Evolutionary conservation across 768 basidiomycete genomes (phyloP).

Genomic region (Suillus brevipes): DNA sequence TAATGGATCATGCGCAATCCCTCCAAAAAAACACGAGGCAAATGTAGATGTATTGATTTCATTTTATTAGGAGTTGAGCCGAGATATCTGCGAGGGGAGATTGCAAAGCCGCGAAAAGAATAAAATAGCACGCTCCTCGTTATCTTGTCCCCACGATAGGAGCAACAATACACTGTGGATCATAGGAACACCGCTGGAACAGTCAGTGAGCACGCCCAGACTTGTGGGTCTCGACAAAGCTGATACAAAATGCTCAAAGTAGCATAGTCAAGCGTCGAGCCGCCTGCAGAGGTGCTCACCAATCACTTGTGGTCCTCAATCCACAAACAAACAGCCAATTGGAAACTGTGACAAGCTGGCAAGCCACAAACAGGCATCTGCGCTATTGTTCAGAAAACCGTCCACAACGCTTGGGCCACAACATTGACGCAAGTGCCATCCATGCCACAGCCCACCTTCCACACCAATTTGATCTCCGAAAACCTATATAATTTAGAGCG

Average conservation of each 20-base stretch:
- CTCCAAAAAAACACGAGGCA: neutral
- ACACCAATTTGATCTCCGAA: neutral
- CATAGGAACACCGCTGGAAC: neutral
- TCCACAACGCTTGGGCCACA: neutral
- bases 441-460: neutral
- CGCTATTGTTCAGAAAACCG: neutral
- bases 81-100: neutral
- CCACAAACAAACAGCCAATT: too few relatives aligned
- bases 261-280: neutral
- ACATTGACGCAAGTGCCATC: neutral
- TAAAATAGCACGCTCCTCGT: neutral
- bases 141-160: neutral
- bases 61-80: neutral
- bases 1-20: neutral
- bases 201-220: neutral
- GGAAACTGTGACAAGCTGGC: neutral
- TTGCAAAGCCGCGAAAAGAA: neutral
- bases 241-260: neutral
- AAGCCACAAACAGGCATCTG: neutral
- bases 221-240: too few relatives aligned
- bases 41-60: neutral
- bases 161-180: neutral
- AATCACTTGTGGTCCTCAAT: neutral
- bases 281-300: neutral
- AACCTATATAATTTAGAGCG: neutral